Evolutionary conservation across 371 early-diverging fungal genomes (phyloP), one percentile per base, ranked within the genome.

Genomic region (Rhizopus delemar): DNA sequence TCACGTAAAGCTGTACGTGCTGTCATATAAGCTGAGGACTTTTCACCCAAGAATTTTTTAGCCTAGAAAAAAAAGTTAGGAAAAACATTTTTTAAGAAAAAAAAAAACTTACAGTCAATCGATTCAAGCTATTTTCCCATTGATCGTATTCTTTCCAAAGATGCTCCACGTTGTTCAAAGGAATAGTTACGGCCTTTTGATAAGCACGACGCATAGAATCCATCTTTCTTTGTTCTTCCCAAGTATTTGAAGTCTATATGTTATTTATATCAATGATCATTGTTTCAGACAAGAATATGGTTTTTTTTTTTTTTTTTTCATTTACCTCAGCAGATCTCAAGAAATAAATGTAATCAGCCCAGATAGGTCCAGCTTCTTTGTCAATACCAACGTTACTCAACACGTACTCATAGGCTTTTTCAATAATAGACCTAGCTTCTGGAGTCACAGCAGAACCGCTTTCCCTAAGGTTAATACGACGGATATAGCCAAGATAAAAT

Each of bases 141-240:
- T 83, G 74, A 72, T 98, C 98, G 69, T 94, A 98, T 46, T 95
- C 91, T 52, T 93, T 93, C 98, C 98, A 98, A 8, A 98, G 81
- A 56, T 86, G 83, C 54, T 97, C 97, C 5, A 97, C 82, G 52
- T 92, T 90, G 55, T 84, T 76, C 43, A 94, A 62, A 0, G 97
- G 97, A 31, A 94, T 92, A 9, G 86, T 73, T 4, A 96, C 84
- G 4, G 95, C 98, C 38, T 84, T 82, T 60, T 94, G 93, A 64
- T 87, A 97, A 8, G 90, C 83, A 36, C 89, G 81, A 51, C 96
- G 90, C 79, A 94, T 84, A n/a, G 78, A 75, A 50, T 91, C 93
- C 89, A 90, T 90, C 66, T 89, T 90, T 65, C 87, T 83, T 73
- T 93, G 93, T 62, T 94, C 94, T 73, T 96, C 98, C 86, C 90